Conservation (phyloP, 305 asterid genomes). For the Solanum hybrid region DNA sequence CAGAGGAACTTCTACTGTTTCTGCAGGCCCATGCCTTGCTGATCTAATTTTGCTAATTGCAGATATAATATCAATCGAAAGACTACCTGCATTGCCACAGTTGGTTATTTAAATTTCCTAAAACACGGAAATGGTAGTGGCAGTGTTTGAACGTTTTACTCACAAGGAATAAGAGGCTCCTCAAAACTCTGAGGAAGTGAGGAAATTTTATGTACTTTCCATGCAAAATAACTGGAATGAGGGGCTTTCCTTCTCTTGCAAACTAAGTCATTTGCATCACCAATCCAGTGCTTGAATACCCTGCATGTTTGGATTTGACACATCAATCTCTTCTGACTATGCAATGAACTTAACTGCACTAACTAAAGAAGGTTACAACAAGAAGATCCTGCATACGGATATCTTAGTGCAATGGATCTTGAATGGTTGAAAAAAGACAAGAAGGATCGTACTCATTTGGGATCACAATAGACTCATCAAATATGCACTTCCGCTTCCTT, state of each 20-base stretch:
- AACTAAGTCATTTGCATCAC: constrained; percentile 36
- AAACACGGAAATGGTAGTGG: background rate
- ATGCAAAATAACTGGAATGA: constrained; percentile 30
- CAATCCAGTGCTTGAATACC: constrained; percentile 34
- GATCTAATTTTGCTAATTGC: constrained; percentile 12
- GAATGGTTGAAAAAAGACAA: background rate
- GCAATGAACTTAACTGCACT: background rate
- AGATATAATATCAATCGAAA: constrained; percentile 21
- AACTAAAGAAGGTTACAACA: background rate
- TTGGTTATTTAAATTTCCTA: background rate
- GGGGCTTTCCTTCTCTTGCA: constrained; percentile 41
- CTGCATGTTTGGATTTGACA: constrained; percentile 18
- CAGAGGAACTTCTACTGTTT: constrained; percentile 12
- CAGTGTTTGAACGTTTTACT: constrained; percentile 12
- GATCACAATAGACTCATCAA: constrained; percentile 35
- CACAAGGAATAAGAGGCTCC: constrained; percentile 59
- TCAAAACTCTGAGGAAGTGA: constrained; percentile 38
- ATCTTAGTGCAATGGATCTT: background rate
- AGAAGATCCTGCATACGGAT: background rate
- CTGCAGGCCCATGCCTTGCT: constrained; percentile 12
- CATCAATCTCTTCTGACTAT: background rate
- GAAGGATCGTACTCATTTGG: constrained; percentile 38
- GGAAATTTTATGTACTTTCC: constrained; percentile 41
- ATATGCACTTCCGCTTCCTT: constrained; percentile 47
- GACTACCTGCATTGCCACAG: background rate